A percentile compares a stretch with the other conserved stretches of the same genome.
Evolutionary conservation across 352 stramenopile genomes (phyloP).

Genomic region (Phytopythium oedochilum): DNA sequence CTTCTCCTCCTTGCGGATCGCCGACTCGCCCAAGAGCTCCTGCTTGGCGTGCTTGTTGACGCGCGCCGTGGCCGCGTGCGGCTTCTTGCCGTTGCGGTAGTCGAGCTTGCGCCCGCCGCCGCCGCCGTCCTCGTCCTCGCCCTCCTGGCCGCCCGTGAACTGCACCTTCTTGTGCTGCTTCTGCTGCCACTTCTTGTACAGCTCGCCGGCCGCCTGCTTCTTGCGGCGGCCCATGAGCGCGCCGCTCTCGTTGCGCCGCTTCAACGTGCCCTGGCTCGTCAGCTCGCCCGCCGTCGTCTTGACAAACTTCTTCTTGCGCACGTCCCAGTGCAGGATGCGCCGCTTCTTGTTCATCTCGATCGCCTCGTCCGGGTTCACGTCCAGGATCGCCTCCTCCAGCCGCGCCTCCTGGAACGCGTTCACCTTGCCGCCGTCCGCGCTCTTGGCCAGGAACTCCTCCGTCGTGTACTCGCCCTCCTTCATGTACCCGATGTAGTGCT

Average conservation of each 20-base stretch:
- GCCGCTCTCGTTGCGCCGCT: conserved; percentile 85
- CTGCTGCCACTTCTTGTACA: conserved; percentile 95
- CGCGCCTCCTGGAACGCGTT: conserved; percentile 80
- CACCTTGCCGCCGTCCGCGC: conserved; percentile 66
- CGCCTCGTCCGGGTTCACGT: conserved; percentile 98
- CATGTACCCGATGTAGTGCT: conserved; percentile 86
- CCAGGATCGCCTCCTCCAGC: conserved; percentile 95
- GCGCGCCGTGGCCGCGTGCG: conserved; percentile 31
- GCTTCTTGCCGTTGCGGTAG: conserved; percentile 80
- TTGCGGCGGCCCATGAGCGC: conserved; percentile 51
- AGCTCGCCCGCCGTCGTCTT: conserved; percentile 91
- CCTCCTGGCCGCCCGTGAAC: conserved; percentile 69
- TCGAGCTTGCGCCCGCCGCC: conserved; percentile 43
- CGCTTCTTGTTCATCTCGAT: conserved; percentile 96
- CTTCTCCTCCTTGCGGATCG: conserved; percentile 85
- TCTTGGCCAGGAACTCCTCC: conserved; percentile 70
- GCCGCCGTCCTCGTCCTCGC: conserved; percentile 35
- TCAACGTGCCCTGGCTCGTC: conserved; percentile 71
- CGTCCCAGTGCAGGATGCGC: conserved; percentile 98
- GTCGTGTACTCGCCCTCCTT: conserved; percentile 75
- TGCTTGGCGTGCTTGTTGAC: conserved; percentile 81
- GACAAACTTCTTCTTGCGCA: conserved; percentile 96
- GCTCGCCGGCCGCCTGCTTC: conserved; percentile 87
- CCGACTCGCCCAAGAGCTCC: conserved; percentile 68
- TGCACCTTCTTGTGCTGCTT: conserved; percentile 83